Conservation (phyloP, 176 grass and related monocot species). For the Rhipidocladum racemiflorum region DNA sequence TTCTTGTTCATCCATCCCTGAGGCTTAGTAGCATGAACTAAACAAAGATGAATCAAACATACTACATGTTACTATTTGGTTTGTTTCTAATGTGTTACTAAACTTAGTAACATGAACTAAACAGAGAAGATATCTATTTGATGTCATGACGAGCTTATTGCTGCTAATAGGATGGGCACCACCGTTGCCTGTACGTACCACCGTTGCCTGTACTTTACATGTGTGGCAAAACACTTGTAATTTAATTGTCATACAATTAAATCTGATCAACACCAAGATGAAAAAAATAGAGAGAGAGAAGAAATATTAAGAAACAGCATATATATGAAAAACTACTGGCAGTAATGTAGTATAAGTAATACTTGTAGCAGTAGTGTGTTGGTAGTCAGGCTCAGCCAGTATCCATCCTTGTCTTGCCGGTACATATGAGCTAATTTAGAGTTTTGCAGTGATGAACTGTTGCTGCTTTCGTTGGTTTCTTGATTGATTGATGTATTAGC, state of each 20-base stretch:
- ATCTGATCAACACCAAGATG: constrained; percentile 11
- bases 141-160: no score
- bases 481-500: constrained; percentile 19
- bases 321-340: not conserved
- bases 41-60: no score
- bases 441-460: not conserved
- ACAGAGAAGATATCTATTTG: no score
- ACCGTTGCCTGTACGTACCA: no score
- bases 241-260: not conserved
- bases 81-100: no score
- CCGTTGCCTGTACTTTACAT: constrained; percentile 36
- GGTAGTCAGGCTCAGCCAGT: not conserved
- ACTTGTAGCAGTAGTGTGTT: not conserved
- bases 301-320: not conserved
- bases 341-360: not conserved
- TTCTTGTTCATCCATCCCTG: no score
- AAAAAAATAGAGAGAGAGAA: not conserved
- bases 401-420: constrained; percentile 13
- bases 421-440: not conserved
- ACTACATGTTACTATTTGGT: no score
- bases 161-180: no score
- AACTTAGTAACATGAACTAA: no score
- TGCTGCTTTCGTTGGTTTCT: not conserved
- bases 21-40: no score
- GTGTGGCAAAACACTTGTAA: constrained; percentile 16